Evolutionary conservation across 2,329 filamentous ascomycete species (phyloP), one percentile per base, ranked within the genome.

Genomic region (Sarocladium oryzae): DNA sequence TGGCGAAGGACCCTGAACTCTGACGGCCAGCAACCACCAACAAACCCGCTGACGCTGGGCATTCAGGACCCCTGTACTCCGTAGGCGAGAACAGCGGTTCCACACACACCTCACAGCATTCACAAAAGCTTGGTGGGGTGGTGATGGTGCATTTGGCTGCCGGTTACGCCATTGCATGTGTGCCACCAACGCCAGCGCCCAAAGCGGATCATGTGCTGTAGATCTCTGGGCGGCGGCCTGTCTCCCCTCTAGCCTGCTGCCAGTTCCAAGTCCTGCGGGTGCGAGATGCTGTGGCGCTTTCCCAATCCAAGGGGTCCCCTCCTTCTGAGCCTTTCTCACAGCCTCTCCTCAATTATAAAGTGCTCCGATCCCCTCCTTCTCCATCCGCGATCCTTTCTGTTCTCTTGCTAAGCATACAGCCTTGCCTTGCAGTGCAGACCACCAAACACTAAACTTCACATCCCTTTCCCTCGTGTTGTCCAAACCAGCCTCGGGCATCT

Each of bases 121-220:
- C 30, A 15, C 30, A 32, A 15, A 8, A n/a, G 33, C 15, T 7
- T 10, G 7, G 33, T 36, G 33, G 33, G 15, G n/a, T n/a, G n/a
- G n/a, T n/a, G n/a, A n/a, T n/a, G n/a, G n/a, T n/a, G n/a, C n/a
- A n/a, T n/a, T n/a, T n/a, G n/a, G n/a, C n/a, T 36, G 33, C 16
- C 23, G n/a, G 43, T 48, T 48, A 48, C 43, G 43, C 24, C 43
- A 48, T 48, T 48, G 4, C 43, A 21, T 32, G 28, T n/a, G 40
- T 48, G 26, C 43, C 43, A 48, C 43, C 43, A 30, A n/a, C 43
- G 21, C 43, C 28, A 48, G n/a, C 15, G 28, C 43, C 43, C 26
- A 33, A 48, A 18, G 43, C 43, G 43, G 43, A 48, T 48, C 43
- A 48, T n/a, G 43, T 23, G 43, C 26, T 48, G 43, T 48, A 48